Evolutionary conservation across 495 filamentous ascomycete species (phyloP), one percentile per base, ranked within the genome.

Genomic region (Lophiotrema nucula): DNA sequence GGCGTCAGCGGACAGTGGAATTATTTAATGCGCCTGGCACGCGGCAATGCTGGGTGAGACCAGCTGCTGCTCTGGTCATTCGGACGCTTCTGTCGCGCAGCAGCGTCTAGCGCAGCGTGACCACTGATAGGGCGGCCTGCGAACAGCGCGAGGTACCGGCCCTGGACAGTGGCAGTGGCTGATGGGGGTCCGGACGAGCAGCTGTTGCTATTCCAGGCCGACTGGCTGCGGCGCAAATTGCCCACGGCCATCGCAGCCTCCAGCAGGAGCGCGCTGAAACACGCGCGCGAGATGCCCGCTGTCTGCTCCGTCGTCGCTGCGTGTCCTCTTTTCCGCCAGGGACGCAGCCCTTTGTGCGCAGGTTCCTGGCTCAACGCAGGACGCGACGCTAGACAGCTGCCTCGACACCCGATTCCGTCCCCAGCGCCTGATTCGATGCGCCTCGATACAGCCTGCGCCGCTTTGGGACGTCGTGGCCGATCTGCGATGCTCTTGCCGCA

Each of bases 31-130:
- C 46, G 19, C 18, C 12, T 41, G 43, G 54, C 47, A 38, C 39
- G 37, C 47, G 47, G 48, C 47, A 38, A 26, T 11, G 23, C 27
- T 38, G 33, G 48, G 47, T 47, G 53, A 27, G 47, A 41, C 35
- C 53, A 45, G 51, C 18, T 43, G 58, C 23, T 39, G 43, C 4
- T 25, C 24, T 48, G 60, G 60, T 64, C 60, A 64, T 56, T 50
- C 53, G 60, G 60, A 51, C 60, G 47, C 47, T 49, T 52, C 25
- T 49, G 50, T 55, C 44, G 58, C 50, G 50, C 51, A 54, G 33
- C 51, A 49, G 50, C 51, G 31, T 23, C 58, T 61, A 58, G 53
- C 39, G 37, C 53, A 47, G 27, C 18, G 44, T 27, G 38, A 28
- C 37, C 28, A 24, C 37, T 58, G 60, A 53, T 64, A 58, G 53